Evolutionary conservation across 169 alveolate genomes (phyloP), one percentile per base, ranked within the genome.

Genomic region (Eimeria necatrix): DNA sequence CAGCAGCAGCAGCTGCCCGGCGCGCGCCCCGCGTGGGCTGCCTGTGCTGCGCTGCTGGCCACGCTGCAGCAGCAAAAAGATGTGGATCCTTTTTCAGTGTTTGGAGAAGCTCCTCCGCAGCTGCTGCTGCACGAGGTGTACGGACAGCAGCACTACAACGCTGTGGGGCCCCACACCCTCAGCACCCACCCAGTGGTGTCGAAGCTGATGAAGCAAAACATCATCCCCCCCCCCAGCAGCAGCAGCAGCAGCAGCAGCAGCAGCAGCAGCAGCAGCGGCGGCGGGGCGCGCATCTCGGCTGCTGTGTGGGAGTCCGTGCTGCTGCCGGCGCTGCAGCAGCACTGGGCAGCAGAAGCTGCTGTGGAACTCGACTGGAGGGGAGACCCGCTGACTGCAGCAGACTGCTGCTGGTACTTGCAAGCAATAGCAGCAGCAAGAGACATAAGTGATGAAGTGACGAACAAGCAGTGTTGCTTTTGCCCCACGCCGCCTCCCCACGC

Each of bases 31-130:
- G 53, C 68, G 12, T 87, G 94, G 94, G 94, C 94, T 16, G 20
- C 49, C 53, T 85, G 32, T 4, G 74, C 20, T 68, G 56, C 22
- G 8, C 85, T 87, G 46, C 71, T 22, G 22, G 52, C 16, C 20
- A 51, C 83, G 22, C 48, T 87, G 51, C 16, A 59, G 53, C 59
- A 51, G 9, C 94, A 87, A n/a, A n/a, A 87, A 24, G 22, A 12
- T 20, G 48, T 68, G 3, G 71, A 87, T 68, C 94, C 94, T 71
- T 87, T 87, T 51, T 49, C 94, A 8, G 85, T 87, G 7, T 87
- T 87, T 49, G 94, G 94, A 7, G 94, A 87, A 9, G 94, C 94
- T 3, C 94, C 94, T 12, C 84, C 94, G 20, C 85, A 87, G 53
- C 22, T 87, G 48, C 56, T 87, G 49, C 24, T 87, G 52, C 53